Base-by-base conservation (phyloP, 805 yeast species). In the Kazachstania taianensis region DNA sequence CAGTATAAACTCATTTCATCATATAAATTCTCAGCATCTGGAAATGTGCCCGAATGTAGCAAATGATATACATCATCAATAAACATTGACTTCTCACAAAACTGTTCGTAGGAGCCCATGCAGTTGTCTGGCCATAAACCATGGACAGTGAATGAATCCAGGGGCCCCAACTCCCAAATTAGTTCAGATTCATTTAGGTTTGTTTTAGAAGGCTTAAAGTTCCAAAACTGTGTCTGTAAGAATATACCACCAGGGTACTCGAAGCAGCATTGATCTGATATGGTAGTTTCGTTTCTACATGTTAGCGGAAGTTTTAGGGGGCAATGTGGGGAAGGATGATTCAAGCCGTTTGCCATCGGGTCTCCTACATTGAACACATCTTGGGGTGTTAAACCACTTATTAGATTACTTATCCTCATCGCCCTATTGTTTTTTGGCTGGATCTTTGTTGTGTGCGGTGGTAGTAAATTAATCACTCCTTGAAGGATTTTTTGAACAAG, bases 61-160 rank as follows among this genome's bases (percentile, higher is more conserved):
- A 75, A 62, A 20, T 59, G 46, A 29, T 66, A 57, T 2, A 72
- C 76, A 46, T 69, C 68, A 29, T 59, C 52, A 40, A 84, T 72
- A 43, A 70, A 69, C 61, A 78, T 61, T 4, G 67, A 58, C 5
- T 65, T 52, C 52, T 82, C 78, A 64, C 96, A 87, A 58, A 75
- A 82, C 61, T 81, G 92, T 33, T 73, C 75, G 61, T 70, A 87
- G 2, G 79, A 67, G 2, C 96, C 96, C 54, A 75, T 78, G 63
- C 96, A 87, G 46, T 73, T 71, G 57, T 84, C 94, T 17, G 89
- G 85, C 95, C 95, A 84, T 35, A 83, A 60, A 0, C 95, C 95
- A 55, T 84, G 95, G 24, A 81, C 60, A 1, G 94, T 84, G 62
- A 81, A 85, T 41, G 71, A 61, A 36, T 81, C 74, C 27, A 68